A percentile compares a stretch with the other conserved stretches of the same genome.
Conservation (phyloP, 2,329 filamentous ascomycete genomes). For the Gyromitra esculenta region DNA sequence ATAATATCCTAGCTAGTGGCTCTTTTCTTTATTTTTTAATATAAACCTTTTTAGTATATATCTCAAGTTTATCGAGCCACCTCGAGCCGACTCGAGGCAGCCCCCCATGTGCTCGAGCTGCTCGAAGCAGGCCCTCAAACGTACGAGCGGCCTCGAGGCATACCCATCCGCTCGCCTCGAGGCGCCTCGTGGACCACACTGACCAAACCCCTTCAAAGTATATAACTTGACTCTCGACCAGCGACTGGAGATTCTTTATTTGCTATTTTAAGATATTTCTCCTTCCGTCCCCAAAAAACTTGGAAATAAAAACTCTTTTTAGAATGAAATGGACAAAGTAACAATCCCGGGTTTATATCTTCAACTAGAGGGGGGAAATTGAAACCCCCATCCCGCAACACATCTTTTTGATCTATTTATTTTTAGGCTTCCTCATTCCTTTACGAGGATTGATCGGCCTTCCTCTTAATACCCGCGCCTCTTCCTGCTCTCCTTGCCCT, state of each 20-base stretch:
- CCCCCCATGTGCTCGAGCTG: too few species aligned
- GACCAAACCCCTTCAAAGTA: neutral
- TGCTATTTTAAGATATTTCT: neutral
- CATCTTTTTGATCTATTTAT: constrained; percentile 6
- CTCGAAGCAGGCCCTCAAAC: too few species aligned
- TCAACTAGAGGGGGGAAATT: neutral
- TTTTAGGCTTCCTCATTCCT: neutral
- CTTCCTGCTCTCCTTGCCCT: constrained; percentile 70
- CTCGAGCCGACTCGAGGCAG: too few species aligned
- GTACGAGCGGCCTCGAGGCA: too few species aligned
- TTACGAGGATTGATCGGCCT: constrained; percentile 46
- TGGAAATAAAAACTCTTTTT: constrained; percentile 1
- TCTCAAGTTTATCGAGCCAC: too few species aligned
- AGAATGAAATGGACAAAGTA: neutral
- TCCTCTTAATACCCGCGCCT: constrained; percentile 47
- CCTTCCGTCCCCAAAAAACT: neutral
- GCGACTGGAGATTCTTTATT: neutral
- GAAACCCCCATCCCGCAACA: constrained; percentile 8
- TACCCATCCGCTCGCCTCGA: too few species aligned
- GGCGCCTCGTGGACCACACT: too few species aligned
- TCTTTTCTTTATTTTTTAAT: too few species aligned
- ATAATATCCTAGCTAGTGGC: too few species aligned
- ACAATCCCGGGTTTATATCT: neutral
- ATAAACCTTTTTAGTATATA: too few species aligned
- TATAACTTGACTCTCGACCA: neutral